These are phyloP conservation scores for Coniochaeta sp. DNA, from an alignment of 2,329 filamentous ascomycete species.

Conservation along the genomic window DNA sequence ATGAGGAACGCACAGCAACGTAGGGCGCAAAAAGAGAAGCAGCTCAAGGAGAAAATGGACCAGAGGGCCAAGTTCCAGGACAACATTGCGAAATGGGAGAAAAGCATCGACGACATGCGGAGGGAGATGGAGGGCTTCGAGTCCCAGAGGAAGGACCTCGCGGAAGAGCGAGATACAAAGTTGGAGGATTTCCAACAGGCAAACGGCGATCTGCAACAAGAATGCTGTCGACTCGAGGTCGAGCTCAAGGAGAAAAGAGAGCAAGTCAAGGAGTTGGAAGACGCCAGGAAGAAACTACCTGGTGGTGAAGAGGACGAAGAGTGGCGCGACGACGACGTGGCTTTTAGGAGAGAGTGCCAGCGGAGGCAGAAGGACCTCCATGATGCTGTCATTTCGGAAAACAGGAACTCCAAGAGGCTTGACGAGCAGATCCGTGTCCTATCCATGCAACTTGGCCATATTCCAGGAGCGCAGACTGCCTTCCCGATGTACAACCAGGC, in stretches of 20 bases:
- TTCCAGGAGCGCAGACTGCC: conserved; percentile 14
- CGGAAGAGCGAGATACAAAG: conserved; percentile 43
- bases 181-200: conserved; percentile 44
- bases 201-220: conserved; percentile 56
- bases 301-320: conserved; percentile 54
- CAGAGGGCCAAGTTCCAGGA: conserved; percentile 64
- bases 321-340: conserved; percentile 41
- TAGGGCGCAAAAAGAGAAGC: conserved; percentile 68
- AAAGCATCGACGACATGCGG: conserved; percentile 53
- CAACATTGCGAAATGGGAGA: conserved; percentile 61
- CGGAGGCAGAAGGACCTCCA: conserved; percentile 45
- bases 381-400: conserved; percentile 36
- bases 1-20: conserved; percentile 76
- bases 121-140: conserved; percentile 46
- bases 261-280: conserved; percentile 67
- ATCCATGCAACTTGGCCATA: conserved; percentile 35
- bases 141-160: conserved; percentile 42
- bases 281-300: conserved; percentile 56
- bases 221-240: conserved; percentile 58
- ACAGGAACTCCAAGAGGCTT: conserved; percentile 36
- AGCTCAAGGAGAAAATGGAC: conserved; percentile 58
- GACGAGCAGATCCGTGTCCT: conserved; percentile 40
- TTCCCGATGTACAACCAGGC: conserved; percentile 35
- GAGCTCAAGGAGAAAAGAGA: conserved; percentile 65
- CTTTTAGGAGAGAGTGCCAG: conserved; percentile 50